Conservation (phyloP, 1,139 yeast species). For the Nadsonia commutata region DNA sequence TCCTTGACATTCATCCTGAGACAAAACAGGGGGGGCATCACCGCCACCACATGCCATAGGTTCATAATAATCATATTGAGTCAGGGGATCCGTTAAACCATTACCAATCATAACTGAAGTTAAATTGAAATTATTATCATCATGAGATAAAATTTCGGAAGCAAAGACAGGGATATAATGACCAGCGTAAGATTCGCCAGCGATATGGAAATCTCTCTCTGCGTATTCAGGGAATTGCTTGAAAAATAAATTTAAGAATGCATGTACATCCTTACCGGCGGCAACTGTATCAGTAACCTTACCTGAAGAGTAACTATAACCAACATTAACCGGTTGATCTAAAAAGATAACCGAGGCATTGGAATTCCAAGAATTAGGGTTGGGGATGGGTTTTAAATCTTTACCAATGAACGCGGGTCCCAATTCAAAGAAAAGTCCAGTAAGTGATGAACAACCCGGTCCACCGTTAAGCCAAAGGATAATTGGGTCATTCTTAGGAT, state of each 20-base stretch:
- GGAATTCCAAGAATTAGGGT: slow-evolving; percentile 56
- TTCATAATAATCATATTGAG: slow-evolving; percentile 53
- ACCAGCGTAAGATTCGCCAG: slow-evolving; percentile 85
- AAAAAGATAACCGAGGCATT: slow-evolving; percentile 57
- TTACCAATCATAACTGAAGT: slow-evolving; percentile 67
- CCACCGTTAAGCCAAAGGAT: slow-evolving; percentile 65
- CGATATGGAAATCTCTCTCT: slow-evolving; percentile 51
- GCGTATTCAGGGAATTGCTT: slow-evolving; percentile 53
- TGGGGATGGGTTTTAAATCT: slow-evolving; percentile 36
- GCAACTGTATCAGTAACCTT: slow-evolving; percentile 48
- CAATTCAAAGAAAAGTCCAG: slow-evolving; percentile 52
- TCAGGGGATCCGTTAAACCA: slow-evolving; percentile 64
- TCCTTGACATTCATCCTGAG: slow-evolving; percentile 43
- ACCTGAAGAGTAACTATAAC: slow-evolving; percentile 53
- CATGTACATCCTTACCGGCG: slow-evolving; percentile 69
- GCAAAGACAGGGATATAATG: slow-evolving; percentile 77
- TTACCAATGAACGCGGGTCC: slow-evolving; percentile 46
- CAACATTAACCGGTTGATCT: slow-evolving; percentile 67
- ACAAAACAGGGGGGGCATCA: slow-evolving; percentile 53
- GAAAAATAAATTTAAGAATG: slow-evolving; percentile 63
- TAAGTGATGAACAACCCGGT: slow-evolving; percentile 59
- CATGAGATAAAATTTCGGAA: slow-evolving; percentile 49
- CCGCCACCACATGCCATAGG: slow-evolving; percentile 83
- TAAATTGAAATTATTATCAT: slow-evolving; percentile 50
- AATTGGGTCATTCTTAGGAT: slow-evolving; percentile 48